Base-by-base conservation (phyloP, 768 basidiomycete genomes). In the Trametes cubensis region DNA sequence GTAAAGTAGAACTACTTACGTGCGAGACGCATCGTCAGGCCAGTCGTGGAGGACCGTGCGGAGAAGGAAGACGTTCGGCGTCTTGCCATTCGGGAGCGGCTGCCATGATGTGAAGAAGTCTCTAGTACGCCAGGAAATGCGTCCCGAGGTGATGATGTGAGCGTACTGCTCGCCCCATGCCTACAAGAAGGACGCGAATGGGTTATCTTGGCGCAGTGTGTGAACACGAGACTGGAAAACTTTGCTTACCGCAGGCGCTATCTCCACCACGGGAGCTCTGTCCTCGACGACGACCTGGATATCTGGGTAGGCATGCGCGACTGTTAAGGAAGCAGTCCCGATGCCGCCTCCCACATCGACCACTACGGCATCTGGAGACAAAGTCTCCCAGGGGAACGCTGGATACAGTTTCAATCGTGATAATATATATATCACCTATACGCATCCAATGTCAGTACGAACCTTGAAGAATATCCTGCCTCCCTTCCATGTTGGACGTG, bases 401-500 rank as follows among this genome's bases (percentile, higher is more conserved):
- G 39, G 40, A 10, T 18, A 51, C n/a, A n/a, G n/a, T n/a, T n/a
- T n/a, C 54, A 30, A 28, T 2, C 14, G 0, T 3, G 18, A 8
- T 18, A 11, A 0, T 11, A 4, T n/a, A n/a, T n/a, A n/a, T n/a
- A n/a, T n/a, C n/a, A n/a, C n/a, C n/a, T n/a, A n/a, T n/a, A n/a
- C n/a, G n/a, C n/a, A n/a, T n/a, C n/a, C n/a, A 34, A 2, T 11
- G 2, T 20, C 28, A 7, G 20, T 6, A 20, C 34, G 10, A 26
- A n/a, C 13, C 4, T 17, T 34, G 34, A 6, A 34, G 34, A 17
- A 30, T 8, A 45, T 56, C 59, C 7, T 38, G 15, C 3, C 53
- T 61, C 20, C 50, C 79, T 72, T 86, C 87, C 85, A 87, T 89
- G 6, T 82, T 82, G 26, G 79, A 81, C 10, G 89, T 87, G 25